A percentile compares a stretch with the other conserved stretches of the same genome.
Evolutionary conservation across 2,329 filamentous ascomycete genomes (phyloP).

Genomic region (Lachnellula arida): DNA sequence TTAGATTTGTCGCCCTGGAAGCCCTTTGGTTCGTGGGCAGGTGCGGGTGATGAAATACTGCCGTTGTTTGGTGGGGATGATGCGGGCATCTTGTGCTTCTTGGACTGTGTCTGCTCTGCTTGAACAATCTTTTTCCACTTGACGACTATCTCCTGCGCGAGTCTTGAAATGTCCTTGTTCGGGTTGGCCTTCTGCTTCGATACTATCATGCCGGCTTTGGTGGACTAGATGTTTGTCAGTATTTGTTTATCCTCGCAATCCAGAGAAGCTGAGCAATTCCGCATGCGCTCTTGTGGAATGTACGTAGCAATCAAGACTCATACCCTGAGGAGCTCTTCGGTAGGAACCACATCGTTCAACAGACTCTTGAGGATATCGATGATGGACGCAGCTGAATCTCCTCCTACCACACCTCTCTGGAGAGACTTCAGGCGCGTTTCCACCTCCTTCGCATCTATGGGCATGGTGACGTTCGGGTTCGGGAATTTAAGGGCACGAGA

Average conservation of each 20-base stretch:
- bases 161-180: slow-evolving; percentile 73
- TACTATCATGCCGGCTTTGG: slow-evolving; percentile 85
- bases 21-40: slow-evolving; percentile 40
- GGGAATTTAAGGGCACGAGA: neutral
- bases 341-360: slow-evolving; percentile 74
- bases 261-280: neutral
- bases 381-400: slow-evolving; percentile 69
- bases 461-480: neutral
- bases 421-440: slow-evolving; percentile 48
- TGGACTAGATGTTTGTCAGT: slow-evolving; percentile 48
- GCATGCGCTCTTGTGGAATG: slow-evolving; percentile 18
- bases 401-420: slow-evolving; percentile 69
- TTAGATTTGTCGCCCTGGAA: slow-evolving; percentile 68
- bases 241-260: neutral
- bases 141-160: slow-evolving; percentile 76
- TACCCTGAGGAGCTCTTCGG: slow-evolving; percentile 83
- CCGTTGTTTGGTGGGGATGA: slow-evolving; percentile 21
- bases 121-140: slow-evolving; percentile 84
- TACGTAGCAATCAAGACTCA: slow-evolving; percentile 33
- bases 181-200: slow-evolving; percentile 73
- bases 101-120: slow-evolving; percentile 52
- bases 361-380: slow-evolving; percentile 71
- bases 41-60: slow-evolving; percentile 31
- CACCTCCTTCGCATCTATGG: slow-evolving; percentile 30
- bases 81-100: slow-evolving; percentile 29